Conservation (phyloP, 108 stramenopile genomes). For the Cyclostephanos invisitatus region DNA sequence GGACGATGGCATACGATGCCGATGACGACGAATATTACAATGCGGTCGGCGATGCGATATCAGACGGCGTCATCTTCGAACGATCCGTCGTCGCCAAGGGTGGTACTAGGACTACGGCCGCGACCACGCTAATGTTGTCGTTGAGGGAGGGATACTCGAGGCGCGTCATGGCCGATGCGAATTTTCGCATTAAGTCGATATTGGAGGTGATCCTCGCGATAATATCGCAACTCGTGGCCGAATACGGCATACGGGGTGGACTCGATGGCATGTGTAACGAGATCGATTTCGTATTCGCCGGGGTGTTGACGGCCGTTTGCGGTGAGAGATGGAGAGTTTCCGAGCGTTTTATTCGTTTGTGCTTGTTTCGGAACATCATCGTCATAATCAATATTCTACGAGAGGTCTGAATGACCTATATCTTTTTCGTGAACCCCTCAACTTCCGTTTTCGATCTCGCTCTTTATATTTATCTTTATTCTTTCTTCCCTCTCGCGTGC, state of each 20-base stretch:
- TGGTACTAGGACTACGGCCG: not conserved
- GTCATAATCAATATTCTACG: no score
- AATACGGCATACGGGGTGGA: constrained; percentile 62
- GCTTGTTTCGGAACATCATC: not conserved
- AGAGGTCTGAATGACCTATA: no score
- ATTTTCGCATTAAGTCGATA: constrained; percentile 67
- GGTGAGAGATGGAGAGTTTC: constrained; percentile 34
- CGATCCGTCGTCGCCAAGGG: no score
- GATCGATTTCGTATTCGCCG: constrained; percentile 80
- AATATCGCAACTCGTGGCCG: constrained; percentile 71
- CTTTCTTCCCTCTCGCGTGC: not conserved
- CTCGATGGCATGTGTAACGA: constrained; percentile 50
- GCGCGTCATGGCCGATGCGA: constrained; percentile 74
- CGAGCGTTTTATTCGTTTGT: not conserved
- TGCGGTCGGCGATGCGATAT: not conserved
- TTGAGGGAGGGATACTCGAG: constrained; percentile 47
- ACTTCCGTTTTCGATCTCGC: not conserved
- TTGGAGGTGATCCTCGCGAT: constrained; percentile 70
- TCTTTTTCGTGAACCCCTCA: no score
- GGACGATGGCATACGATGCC: not conserved
- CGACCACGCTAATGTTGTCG: not conserved
- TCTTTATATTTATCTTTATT: constrained; percentile 14
- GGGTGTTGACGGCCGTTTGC: constrained; percentile 70
- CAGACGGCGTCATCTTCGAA: not conserved
- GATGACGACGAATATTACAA: not conserved